Conservation (phyloP, 1,284 basidiomycete species). For the Puccinia triticina region DNA sequence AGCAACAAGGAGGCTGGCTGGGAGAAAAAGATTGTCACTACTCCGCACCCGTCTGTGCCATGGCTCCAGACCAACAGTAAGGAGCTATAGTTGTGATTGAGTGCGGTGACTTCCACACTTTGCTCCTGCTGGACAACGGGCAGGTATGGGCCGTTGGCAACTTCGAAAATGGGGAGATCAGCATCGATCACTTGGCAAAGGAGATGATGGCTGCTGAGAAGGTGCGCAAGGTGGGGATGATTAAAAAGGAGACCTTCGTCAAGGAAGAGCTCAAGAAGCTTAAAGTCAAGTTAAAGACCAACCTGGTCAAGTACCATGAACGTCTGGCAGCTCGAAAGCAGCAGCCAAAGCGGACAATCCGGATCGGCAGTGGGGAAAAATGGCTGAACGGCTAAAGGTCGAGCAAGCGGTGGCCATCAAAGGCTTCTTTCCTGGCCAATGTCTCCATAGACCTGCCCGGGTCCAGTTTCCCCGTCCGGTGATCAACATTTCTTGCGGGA, state of each 20-base stretch:
- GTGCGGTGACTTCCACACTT: slow-evolving; percentile 81
- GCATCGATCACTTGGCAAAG: slow-evolving; percentile 68
- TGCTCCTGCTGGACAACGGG: slow-evolving; percentile 82
- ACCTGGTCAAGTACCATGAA: slow-evolving; percentile 55
- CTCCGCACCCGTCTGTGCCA: slow-evolving; percentile 71
- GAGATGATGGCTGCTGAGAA: slow-evolving; percentile 63
- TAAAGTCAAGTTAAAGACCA: slow-evolving; percentile 51
- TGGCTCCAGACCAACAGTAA: slow-evolving; percentile 70
- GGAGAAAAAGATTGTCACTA: slow-evolving; percentile 66
- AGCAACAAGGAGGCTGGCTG: slow-evolving; percentile 63
- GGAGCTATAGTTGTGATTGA: slow-evolving; percentile 70
- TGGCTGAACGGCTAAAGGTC: slow-evolving; percentile 60
- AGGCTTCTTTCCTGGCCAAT: slow-evolving; percentile 53
- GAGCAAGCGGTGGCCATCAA: slow-evolving; percentile 59
- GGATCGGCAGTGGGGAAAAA: slow-evolving; percentile 68
- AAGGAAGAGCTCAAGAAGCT: slow-evolving; percentile 57
- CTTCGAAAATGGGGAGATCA: slow-evolving; percentile 76
- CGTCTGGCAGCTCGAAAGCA: slow-evolving; percentile 57
- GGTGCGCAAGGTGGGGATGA: slow-evolving; percentile 59
- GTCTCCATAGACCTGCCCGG: slow-evolving; percentile 54
- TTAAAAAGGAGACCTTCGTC: slow-evolving; percentile 54
- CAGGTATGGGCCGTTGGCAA: slow-evolving; percentile 81
- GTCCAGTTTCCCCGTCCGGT: slow-evolving; percentile 72
- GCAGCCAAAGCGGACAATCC: slow-evolving; percentile 58
- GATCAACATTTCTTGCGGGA: slow-evolving; percentile 74